phyloP scores from a whole-genome alignment of 257 asterid species.

The Ilex aquifolium region DNA sequence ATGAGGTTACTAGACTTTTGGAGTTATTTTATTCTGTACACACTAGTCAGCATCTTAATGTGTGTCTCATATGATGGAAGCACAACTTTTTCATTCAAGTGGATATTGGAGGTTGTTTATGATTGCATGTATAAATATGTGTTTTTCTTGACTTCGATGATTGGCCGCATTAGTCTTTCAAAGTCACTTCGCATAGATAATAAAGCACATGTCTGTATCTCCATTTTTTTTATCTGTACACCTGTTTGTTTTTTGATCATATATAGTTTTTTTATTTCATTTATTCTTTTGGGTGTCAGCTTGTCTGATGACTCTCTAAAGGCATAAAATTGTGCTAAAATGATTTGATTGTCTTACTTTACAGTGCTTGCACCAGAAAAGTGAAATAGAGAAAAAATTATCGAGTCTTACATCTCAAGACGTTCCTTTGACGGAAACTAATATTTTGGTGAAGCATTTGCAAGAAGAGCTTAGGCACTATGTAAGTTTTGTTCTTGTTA shows the following conservation, averaged over 20 bases:
- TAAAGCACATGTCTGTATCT: neutral
- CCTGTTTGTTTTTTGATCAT: neutral
- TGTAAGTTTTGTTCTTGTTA: conserved; percentile 44
- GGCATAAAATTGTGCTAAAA: conserved; percentile 12
- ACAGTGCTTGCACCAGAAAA: conserved; percentile 75
- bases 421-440: conserved; percentile 47
- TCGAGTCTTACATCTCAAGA: conserved; percentile 41
- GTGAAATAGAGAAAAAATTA: conserved; percentile 53
- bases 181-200: too few species aligned
- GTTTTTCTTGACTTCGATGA: too few species aligned
- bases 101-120: neutral
- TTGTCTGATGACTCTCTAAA: neutral
- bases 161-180: too few species aligned
- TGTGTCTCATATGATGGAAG: too few species aligned
- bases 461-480: conserved; percentile 82
- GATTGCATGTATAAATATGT: too few species aligned
- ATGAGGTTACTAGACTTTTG: conserved; percentile 40
- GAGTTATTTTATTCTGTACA: neutral
- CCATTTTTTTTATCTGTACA: neutral
- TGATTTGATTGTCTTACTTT: conserved; percentile 21
- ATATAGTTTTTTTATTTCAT: neutral
- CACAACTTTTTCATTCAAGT: neutral
- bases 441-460: conserved; percentile 75
- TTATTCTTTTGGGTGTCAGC: neutral
- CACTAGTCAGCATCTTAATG: neutral